Base-by-base conservation (phyloP, 2,329 filamentous ascomycete genomes). In the Mollisiaceae sp. region DNA sequence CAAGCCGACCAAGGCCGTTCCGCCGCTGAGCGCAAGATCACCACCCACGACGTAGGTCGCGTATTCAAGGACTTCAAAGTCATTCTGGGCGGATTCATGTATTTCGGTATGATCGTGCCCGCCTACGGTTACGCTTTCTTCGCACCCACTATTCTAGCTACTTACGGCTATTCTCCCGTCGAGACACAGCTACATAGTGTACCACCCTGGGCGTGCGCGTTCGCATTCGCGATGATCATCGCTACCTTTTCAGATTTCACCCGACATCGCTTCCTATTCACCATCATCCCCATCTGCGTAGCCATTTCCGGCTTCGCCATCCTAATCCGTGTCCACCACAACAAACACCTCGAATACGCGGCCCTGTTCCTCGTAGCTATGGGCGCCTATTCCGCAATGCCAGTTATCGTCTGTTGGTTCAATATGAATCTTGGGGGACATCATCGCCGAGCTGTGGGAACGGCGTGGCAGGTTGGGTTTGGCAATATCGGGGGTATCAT, bases 371-470 rank as follows among this genome's bases (percentile, higher is more conserved):
- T 97, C 38, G 87, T 96, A 59, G 90, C 91, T 1, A 89, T 89
- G 80, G 92, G 92, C 59, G 85, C 86, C 0, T 97, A 96, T 78
- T 89, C 88, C 0, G 92, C 93, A n/a, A 94, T 97, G 90, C 93
- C 94, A 0, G 89, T 97, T 36, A 87, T 93, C 52, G 86, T 93
- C 8, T 93, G 90, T 76, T 94, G 91, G 91, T 93, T 90, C 77
- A 90, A 89, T 71, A 92, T 93, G 86, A 94, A 93, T 72, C 80
- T 93, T 1, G 87, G 87, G 1, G 91, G 90, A 0, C 91, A 93
- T 75, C 89, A 89, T 64, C 84, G 90, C 2, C 83, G 91, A 52
- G 83, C 88, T 9, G 85, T 93, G 18, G 91, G 91, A 14, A 86
- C 86, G 9, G 91, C 89, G 0, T 93, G 89, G 89, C 91, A 93